Evolutionary conservation across 306 rosid species (phyloP), one percentile per base, ranked within the genome.

Genomic region (Malus sieversii): DNA sequence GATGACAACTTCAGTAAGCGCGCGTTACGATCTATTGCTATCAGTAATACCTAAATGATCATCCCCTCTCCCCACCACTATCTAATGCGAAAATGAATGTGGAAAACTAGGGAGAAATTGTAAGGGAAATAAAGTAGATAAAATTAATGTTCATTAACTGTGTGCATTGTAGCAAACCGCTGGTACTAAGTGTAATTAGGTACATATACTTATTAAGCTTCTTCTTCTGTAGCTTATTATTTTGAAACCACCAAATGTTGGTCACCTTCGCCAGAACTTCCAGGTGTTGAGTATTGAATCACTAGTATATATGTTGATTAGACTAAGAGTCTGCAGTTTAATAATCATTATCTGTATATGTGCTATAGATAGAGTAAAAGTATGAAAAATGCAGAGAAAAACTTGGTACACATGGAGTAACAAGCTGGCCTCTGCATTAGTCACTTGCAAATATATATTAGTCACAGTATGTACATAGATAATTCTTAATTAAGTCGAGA

Each of bases 401-500:
- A 75, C 82, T 72, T 58, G 73, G 69, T 10, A 73, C 86, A 77
- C 89, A 83, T 83, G 89, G 78, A 16, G 79, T 63, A 62, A 53
- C 83, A 78, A 76, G 79, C 67, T 77, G 78, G 68, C 70, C 73
- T 30, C 44, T 32, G 44, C 44, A 64, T 64, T 23, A 25, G 14
- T 61, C 44, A 30, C 44, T 64, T 64, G 44, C 42, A 63, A 19
- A 30, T 15, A 63, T 63, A 30, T 30, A 29, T 16, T 64, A 64
- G 23, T 64, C 68, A 18, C 32, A 32, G 42, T 64, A 60, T 25
- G 19, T 64, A 15, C 42, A 15, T 8, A 64, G 5, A 22, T 18
- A 64, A 64, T 64, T 18, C 42, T 32, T 16, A 18, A 64, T 32
- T 8, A 64, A 16, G 40, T 32, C 35, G 22, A 32, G 68, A 30